Evolutionary conservation across 2,329 filamentous ascomycete genomes (phyloP), one percentile per base, ranked within the genome.

Genomic region (Talaromyces albobiverticillius): DNA sequence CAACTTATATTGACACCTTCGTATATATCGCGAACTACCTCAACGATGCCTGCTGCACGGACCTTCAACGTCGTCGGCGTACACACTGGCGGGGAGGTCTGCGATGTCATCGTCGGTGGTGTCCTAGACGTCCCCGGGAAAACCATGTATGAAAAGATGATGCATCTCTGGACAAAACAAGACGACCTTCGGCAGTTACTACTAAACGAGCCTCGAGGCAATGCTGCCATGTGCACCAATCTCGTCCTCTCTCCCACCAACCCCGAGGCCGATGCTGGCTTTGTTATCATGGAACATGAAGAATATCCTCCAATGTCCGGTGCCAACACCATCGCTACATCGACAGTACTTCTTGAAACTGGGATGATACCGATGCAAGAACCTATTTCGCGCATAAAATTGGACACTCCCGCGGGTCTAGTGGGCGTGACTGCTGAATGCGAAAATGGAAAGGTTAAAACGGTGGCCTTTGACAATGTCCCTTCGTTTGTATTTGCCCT

Each of bases 21-120:
- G n/a, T 29, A 29, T 29, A 29, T 29, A 29, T 29, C 25, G 9
- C n/a, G n/a, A n/a, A n/a, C n/a, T 29, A 31, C 13, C 29, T 31
- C 13, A 11, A 31, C 29, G 13, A 31, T 31, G 29, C 29, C 29
- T 31, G 29, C 29, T 31, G 29, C 29, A 31, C 60, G 61, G 32
- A 61, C 60, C 3, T 54, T 64, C 16, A 62, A 52, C 25, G 55
- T 64, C 18, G 60, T 64, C 18, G 62, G 61, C 46, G 64, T 60
- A 26, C 62, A 64, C 41, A 57, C 62, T 29, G 66, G 64, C 55
- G 66, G 66, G 4, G 71, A 75, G 61, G 74, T 79, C 0, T 74
- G 78, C 47, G 77, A 81, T 60, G 78, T 80, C 11, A 71, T 80
- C 43, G 69, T 73, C 10, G 76, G 76, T 14, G 78, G 77, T 16